Conservation (phyloP, 164 flowering plant species). For the Piper longum region DNA sequence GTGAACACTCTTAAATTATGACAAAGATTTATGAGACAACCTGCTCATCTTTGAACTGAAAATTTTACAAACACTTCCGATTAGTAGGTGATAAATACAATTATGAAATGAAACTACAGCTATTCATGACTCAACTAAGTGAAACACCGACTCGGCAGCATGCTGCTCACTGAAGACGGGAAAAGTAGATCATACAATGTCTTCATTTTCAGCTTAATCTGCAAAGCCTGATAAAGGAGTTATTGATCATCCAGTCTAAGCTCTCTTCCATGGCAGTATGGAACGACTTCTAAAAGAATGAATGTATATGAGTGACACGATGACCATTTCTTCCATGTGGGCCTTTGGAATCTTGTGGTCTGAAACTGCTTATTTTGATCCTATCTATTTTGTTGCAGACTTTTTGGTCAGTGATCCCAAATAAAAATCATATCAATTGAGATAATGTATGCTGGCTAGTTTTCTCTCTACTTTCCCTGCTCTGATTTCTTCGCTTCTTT, state of each 20-base stretch:
- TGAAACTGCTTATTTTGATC: background rate
- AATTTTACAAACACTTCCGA: no score
- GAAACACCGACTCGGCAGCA: no score
- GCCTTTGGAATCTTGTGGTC: slow-evolving; percentile 29
- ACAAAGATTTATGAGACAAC: no score
- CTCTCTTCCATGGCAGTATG: background rate
- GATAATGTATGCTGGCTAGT: background rate
- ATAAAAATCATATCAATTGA: background rate
- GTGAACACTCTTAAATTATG: no score
- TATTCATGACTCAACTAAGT: no score
- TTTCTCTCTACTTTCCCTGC: slow-evolving; percentile 2
- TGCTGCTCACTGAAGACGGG: no score
- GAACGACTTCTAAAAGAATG: background rate
- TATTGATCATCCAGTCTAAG: no score
- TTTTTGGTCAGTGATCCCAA: background rate
- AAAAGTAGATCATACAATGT: background rate
- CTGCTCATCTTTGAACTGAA: no score
- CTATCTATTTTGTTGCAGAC: background rate
- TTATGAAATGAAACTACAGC: no score
- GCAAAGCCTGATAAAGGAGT: background rate
- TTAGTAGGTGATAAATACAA: no score
- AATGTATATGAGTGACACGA: background rate
- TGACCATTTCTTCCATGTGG: slow-evolving; percentile 36
- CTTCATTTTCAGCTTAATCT: background rate
- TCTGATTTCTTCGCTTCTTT: slow-evolving; percentile 10